Base-by-base conservation (phyloP, 176 grass and related monocot species). In the Zoysia japonica region DNA sequence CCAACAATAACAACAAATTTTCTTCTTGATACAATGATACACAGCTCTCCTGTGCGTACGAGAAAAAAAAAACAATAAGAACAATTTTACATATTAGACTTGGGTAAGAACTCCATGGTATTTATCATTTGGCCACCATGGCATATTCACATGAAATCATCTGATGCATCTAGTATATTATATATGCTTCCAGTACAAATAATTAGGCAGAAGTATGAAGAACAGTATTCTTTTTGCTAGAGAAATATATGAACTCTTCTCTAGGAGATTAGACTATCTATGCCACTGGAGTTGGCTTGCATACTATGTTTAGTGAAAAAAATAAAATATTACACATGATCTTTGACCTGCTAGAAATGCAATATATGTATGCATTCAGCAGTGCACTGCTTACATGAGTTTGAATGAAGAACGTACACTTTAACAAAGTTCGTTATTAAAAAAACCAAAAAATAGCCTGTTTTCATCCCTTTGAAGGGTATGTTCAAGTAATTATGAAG, bases 41-140 rank as follows among this genome's bases (percentile, higher is more conserved):
- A n/a, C n/a, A n/a, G n/a, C n/a, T n/a, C n/a, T n/a, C n/a, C n/a
- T n/a, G n/a, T n/a, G n/a, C n/a, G n/a, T n/a, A n/a, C n/a, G n/a
- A n/a, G n/a, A n/a, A n/a, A n/a, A n/a, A n/a, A n/a, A n/a, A n/a
- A n/a, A n/a, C n/a, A n/a, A n/a, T n/a, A n/a, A 17, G 37, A 62
- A 50, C 44, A 40, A 41, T 60, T 84, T 70, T 77, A 47, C 36
- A 48, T 63, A 77, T 62, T 77, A 66, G 52, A 43, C 6, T 39
- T 67, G 49, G 35, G 46, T 55, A 74, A 66, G 61, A 68, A 68
- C 13, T 70, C 42, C n/a, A n/a, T n/a, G n/a, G 15, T 48, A 67
- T 71, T n/a, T 49, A 20, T 41, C 56, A 54, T 74, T 74, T 80
- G n/a, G 48, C 13, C n/a, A n/a, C n/a, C n/a, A n/a, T n/a, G n/a